Conservation (phyloP, 257 asterid genomes). For the Solanum boliviense region DNA sequence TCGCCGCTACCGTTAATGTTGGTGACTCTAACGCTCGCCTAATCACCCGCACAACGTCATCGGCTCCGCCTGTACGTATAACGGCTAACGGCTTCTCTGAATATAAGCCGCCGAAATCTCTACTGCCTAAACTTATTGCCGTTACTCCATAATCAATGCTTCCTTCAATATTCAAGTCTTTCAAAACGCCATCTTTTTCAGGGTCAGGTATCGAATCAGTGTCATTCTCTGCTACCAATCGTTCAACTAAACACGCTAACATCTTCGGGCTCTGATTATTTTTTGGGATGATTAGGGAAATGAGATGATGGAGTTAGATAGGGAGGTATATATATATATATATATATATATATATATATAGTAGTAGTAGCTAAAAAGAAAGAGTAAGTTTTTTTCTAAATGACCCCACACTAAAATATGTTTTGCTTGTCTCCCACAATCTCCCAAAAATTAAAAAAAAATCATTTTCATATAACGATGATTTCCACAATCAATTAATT, state of each 20-base stretch:
- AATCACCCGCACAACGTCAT: conserved; percentile 51
- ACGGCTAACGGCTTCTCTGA: conserved; percentile 53
- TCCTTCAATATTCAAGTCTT: conserved; percentile 42
- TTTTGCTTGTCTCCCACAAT: conserved; percentile 62
- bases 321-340: conserved; percentile 50
- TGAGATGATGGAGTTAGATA: conserved; percentile 11
- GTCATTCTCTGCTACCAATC: conserved; percentile 46
- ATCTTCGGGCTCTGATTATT: conserved; percentile 5
- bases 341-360: too few species aligned
- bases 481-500: too few species aligned
- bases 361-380: conserved; percentile 8
- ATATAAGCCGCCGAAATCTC: conserved; percentile 72
- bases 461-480: too few species aligned
- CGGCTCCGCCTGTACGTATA: conserved; percentile 29
- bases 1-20: conserved; percentile 72
- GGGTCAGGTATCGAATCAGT: conserved; percentile 37
- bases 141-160: conserved; percentile 20
- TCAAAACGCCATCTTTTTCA: conserved; percentile 12
- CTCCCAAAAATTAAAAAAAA: too few species aligned
- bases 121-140: conserved; percentile 17
- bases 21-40: conserved; percentile 37
- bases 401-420: conserved; percentile 29
- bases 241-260: conserved; percentile 59
- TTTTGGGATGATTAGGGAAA: neutral
- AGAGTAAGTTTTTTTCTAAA: neutral